Evolutionary conservation across 2,329 filamentous ascomycete genomes (phyloP).

Genomic region (Penicillium sp.): DNA sequence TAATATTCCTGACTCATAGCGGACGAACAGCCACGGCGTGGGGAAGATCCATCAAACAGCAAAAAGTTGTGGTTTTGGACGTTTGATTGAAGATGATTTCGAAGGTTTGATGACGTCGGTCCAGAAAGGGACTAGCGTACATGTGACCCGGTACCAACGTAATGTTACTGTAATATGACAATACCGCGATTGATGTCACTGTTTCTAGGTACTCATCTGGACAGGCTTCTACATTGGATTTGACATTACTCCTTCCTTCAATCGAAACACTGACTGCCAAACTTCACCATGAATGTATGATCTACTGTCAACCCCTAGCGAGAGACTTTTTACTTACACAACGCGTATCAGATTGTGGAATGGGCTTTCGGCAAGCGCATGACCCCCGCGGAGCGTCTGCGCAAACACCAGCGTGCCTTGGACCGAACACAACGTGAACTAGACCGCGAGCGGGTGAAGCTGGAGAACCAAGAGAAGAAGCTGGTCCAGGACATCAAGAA

Average conservation of each 20-base stretch:
- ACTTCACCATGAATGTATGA: constrained; percentile 44
- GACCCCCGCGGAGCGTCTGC: constrained; percentile 73
- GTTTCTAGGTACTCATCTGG: constrained; percentile 8
- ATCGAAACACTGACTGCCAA: not conserved
- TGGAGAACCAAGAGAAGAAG: constrained; percentile 99
- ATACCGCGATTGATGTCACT: constrained; percentile 31
- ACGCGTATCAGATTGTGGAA: constrained; percentile 76
- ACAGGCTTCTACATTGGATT: constrained; percentile 9
- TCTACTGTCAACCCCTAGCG: not conserved
- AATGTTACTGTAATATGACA: constrained; percentile 14
- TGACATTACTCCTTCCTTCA: not conserved
- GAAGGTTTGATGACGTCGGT: constrained; percentile 21
- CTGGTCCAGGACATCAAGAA: constrained; percentile 95
- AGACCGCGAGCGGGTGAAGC: constrained; percentile 89
- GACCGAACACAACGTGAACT: constrained; percentile 97
- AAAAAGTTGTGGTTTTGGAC: constrained; percentile 7
- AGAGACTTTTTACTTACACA: constrained; percentile 10
- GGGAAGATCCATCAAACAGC: constrained; percentile 16
- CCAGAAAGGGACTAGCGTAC: constrained; percentile 27
- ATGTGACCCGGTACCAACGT: constrained; percentile 27
- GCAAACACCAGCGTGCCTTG: constrained; percentile 85
- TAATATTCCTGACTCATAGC: constrained; percentile 49
- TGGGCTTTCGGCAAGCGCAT: constrained; percentile 99
- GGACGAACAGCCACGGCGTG: constrained; percentile 10
- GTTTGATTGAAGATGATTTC: constrained; percentile 26